These are phyloP conservation scores for Prunus salicina DNA, from an alignment of 306 rosid genomes.

Conservation along the genomic window DNA sequence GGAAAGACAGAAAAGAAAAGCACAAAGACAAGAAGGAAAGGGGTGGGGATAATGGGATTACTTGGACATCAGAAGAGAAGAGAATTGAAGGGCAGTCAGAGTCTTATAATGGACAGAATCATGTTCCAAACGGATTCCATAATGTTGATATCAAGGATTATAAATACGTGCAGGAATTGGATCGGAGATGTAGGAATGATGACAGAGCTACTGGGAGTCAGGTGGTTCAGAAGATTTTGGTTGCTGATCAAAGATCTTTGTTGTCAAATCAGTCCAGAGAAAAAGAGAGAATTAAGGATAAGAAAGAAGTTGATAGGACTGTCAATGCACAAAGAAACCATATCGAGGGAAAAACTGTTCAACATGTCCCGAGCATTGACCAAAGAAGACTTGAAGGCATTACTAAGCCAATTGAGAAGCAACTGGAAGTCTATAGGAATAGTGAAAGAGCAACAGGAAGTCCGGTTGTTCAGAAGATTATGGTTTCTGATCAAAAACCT, in stretches of 20 bases:
- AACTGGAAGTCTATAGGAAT: background rate
- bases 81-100: background rate
- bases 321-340: constrained; percentile 6
- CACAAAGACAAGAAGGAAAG: constrained; percentile 15
- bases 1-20: constrained; percentile 15
- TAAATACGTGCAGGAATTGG: constrained; percentile 16
- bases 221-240: background rate
- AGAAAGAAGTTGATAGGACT: background rate
- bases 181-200: constrained; percentile 12
- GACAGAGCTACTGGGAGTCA: constrained; percentile 11
- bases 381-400: constrained; percentile 1
- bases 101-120: background rate
- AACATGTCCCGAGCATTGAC: background rate
- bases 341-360: background rate
- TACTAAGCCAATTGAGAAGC: background rate
- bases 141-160: constrained; percentile 6
- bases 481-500: background rate
- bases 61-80: background rate
- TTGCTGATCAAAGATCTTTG: background rate
- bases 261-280: background rate
- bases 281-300: background rate
- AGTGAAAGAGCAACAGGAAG: constrained; percentile 1
- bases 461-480: constrained; percentile 7
- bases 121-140: background rate
- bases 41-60: background rate